Base-by-base conservation (phyloP, 2,329 filamentous ascomycete genomes). In the Nigrograna mackinnonii region DNA sequence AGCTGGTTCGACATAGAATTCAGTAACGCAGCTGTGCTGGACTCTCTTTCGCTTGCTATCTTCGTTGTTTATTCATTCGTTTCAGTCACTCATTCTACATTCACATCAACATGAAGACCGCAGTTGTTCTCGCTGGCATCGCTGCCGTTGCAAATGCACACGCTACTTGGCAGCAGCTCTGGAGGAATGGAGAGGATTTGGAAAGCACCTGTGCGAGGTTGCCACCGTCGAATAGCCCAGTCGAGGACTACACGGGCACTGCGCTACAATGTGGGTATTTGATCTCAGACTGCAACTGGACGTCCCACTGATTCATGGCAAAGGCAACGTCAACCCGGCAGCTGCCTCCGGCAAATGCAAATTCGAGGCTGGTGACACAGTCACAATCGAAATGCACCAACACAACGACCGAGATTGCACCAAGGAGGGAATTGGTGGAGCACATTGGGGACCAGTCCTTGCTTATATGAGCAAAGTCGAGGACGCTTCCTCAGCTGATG, bases 391-490 rank as follows among this genome's bases (percentile, higher is more conserved):
- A 45, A 62, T 62, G 58, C 58, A 62, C 44, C 30, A 54, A 47
- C 14, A 68, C 66, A 3, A 55, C 55, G 35, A 64, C 60, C 6
- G 64, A 67, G 26, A 50, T 60, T 0, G 66, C 1, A 68, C 67
- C 52, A 66, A 59, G 3, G 60, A 65, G 5, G 66, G 69, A 35
- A 50, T 52, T n/a, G 62, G 61, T 6, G 65, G 69, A 6, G 69
- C 69, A 48, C 67, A 70, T 44, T 66, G 68, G 33, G 66, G 66
- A 6, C 65, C 66, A 11, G 57, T 66, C 13, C 37, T 60, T 2
- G 67, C 67, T 51, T 70, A 69, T 45, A 57, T 69, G 61, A 62
- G 52, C 42, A 68, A 69, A 50, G 67, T 66, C 17, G 37, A 37
- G 22, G 58, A 61, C 34, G 66, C 67, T 5, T 47, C 54, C 12